phyloP scores from a whole-genome alignment of 306 rosid species.

The Castanea mollissima region DNA sequence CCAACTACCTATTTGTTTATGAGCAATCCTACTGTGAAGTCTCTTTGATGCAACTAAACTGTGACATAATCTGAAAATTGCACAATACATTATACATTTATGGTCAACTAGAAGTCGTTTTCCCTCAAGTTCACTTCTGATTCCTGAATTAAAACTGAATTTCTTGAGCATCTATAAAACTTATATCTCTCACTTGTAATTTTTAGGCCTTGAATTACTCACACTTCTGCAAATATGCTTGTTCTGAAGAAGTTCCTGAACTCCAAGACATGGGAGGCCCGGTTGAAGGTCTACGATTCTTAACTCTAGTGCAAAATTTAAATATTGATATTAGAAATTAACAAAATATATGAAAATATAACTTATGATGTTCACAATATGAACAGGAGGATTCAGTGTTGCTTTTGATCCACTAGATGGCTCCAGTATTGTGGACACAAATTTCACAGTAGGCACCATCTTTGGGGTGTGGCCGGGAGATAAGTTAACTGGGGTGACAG shows the following conservation, averaged over 20 bases:
- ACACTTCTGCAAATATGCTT: slow-evolving; percentile 91
- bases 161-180: neutral
- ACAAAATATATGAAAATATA: neutral
- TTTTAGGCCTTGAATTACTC: slow-evolving; percentile 80
- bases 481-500: slow-evolving; percentile 77
- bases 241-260: slow-evolving; percentile 96
- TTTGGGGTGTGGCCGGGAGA: slow-evolving; percentile 99
- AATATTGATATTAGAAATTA: neutral
- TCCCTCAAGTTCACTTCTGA: neutral
- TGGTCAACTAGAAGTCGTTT: neutral
- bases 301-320: neutral
- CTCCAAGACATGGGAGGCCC: slow-evolving; percentile 99
- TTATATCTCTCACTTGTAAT: slow-evolving; percentile 11
- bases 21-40: neutral
- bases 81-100: neutral
- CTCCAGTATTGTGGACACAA: slow-evolving; percentile 95
- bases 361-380: slow-evolving; percentile 16
- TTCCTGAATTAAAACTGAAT: neutral
- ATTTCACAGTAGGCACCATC: slow-evolving; percentile 95
- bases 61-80: neutral
- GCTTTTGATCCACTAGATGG: slow-evolving; percentile 99
- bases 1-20: neutral
- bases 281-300: slow-evolving; percentile 57
- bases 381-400: slow-evolving; percentile 94
- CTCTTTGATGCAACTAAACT: neutral